Conservation (phyloP, 345 rosid species). For the Citrus medica region DNA sequence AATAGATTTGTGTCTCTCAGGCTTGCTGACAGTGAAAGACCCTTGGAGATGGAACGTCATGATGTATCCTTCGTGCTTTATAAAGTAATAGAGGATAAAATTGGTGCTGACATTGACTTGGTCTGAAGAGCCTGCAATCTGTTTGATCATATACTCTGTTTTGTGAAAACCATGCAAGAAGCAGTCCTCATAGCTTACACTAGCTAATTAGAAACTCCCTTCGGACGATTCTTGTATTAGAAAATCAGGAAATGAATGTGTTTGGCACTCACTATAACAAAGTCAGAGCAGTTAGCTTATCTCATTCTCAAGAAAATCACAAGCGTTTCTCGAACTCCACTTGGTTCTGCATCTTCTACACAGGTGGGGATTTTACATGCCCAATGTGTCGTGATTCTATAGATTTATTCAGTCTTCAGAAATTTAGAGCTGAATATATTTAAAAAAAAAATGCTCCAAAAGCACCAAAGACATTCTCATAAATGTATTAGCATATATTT, state of each 20-base stretch:
- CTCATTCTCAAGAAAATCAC: too few species aligned
- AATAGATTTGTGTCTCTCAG: slow-evolving; percentile 44
- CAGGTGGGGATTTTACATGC: background rate
- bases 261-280: background rate
- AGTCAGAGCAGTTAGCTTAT: too few species aligned
- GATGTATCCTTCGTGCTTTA: slow-evolving; percentile 27
- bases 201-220: background rate
- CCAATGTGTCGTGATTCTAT: background rate
- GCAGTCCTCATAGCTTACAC: too few species aligned
- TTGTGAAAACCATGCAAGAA: background rate
- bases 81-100: slow-evolving; percentile 22
- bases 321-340: background rate
- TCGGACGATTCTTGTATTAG: too few species aligned
- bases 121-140: slow-evolving; percentile 12
- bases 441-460: too few species aligned
- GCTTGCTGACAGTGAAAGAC: slow-evolving; percentile 37
- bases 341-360: background rate
- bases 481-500: too few species aligned
- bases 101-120: slow-evolving; percentile 23
- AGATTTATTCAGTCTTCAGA: background rate
- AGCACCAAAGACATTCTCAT: too few species aligned
- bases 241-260: too few species aligned
- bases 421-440: too few species aligned
- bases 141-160: background rate
- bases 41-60: slow-evolving; percentile 31